Evolutionary conservation across 306 rosid species (phyloP), one percentile per base, ranked within the genome.

Genomic region (Sesbania bispinosa): DNA sequence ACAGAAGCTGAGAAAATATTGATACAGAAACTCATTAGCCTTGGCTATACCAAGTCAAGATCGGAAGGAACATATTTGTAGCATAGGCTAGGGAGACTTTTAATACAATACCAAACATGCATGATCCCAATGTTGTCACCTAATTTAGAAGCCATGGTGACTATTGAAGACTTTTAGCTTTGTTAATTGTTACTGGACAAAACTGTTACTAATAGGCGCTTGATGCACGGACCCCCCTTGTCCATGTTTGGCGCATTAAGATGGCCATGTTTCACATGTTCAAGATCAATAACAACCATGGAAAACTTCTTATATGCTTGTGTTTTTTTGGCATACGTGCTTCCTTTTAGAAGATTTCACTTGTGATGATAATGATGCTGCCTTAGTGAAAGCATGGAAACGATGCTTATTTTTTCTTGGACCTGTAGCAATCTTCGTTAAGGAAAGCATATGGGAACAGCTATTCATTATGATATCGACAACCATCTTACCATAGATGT

Each of bases 1-100:
- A 87, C 76, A 10, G 87, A 82, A 65, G 99, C 96, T 79, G 99
- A 89, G 80, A 94, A 94, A 61, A 58, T 89, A 59, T 82, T 94
- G 89, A 71, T 89, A 47, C 88, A 79, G 73, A 94, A 84, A 85
- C 88, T 94, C 69, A 76, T 80, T 61, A 77, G 67, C 55, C 82
- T 94, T 23, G 93, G 97, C 50, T 89, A 87, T 79, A 63, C 84
- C 29, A 85, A 75, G 75, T 79, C 82, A 26, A 85, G 77, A 79
- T 63, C 74, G 55, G 82, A 74, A 82, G 85, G 62, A 55, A 65
- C 77, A 24, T 79, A 85, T 20, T 45, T 50, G 61, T 85, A 84
- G 61, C 58, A 50, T 50, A 0, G 48, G 52, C 70, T 24, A n/a
- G 52, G 4, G 38, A 43, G 50, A n/a, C 32, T n/a, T 63, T 29